Evolutionary conservation across 2,329 filamentous ascomycete genomes (phyloP).

Genomic region (Alternaria atra): DNA sequence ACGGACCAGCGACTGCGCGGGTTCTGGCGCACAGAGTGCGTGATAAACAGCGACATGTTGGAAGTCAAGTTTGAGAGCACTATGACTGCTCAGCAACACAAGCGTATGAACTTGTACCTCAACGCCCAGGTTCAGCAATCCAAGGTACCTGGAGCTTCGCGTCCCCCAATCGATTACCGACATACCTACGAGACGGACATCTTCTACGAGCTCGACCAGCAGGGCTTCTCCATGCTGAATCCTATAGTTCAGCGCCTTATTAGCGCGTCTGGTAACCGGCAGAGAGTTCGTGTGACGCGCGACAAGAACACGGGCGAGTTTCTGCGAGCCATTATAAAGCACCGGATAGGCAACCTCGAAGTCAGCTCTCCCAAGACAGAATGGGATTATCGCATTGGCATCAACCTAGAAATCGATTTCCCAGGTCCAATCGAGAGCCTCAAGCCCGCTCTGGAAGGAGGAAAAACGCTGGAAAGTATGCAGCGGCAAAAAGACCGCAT

Average conservation of each 20-base stretch:
- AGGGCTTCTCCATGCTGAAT: slow-evolving; percentile 55
- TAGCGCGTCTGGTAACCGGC: slow-evolving; percentile 26
- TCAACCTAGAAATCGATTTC: slow-evolving; percentile 93
- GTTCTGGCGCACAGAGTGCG: slow-evolving; percentile 68
- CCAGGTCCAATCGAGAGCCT: slow-evolving; percentile 68
- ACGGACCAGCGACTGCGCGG: slow-evolving; percentile 74
- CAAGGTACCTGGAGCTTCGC: slow-evolving; percentile 42
- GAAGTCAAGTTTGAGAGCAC: slow-evolving; percentile 76
- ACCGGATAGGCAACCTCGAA: slow-evolving; percentile 86
- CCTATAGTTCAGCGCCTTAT: slow-evolving; percentile 69
- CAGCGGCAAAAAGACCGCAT: slow-evolving; percentile 88
- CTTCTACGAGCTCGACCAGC: slow-evolving; percentile 69
- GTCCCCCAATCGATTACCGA: slow-evolving; percentile 77
- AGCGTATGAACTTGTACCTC: slow-evolving; percentile 82
- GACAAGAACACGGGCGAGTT: slow-evolving; percentile 76
- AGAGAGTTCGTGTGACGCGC: slow-evolving; percentile 67
- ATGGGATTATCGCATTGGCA: slow-evolving; percentile 91
- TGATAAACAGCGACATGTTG: slow-evolving; percentile 32
- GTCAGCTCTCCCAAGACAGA: slow-evolving; percentile 78
- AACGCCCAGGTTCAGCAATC: slow-evolving; percentile 73
- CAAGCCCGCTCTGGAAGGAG: slow-evolving; percentile 53
- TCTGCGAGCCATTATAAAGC: slow-evolving; percentile 88
- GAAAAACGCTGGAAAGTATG: slow-evolving; percentile 48
- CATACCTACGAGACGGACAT: slow-evolving; percentile 85
- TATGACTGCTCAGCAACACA: slow-evolving; percentile 94